Evolutionary conservation across 768 basidiomycete genomes (phyloP), one percentile per base, ranked within the genome.

Genomic region (Leccinum truebloodii): DNA sequence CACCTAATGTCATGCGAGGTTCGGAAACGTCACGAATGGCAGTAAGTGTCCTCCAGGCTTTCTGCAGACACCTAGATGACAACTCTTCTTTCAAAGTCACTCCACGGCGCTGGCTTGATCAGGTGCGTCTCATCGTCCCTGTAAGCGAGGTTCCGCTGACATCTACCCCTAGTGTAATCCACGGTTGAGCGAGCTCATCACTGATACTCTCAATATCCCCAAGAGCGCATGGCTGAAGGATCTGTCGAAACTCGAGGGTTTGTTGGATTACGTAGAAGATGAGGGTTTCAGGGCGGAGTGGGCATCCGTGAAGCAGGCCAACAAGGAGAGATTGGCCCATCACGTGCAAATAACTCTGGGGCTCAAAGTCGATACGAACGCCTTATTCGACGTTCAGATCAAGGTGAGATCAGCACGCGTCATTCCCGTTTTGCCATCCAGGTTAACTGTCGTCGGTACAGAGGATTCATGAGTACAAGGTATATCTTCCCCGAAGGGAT

Each of bases 381-480:
- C 92, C 16, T 80, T 95, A 81, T 94, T 92, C 64, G 94, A 95
- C 73, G 88, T 95, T n/a, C 94, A 94, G 75, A 91, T 94, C 67
- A 91, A 92, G 81, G 86, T 85, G 24, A 14, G 77, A 67, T 7
- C 10, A 1, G 5, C 52, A 6, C 37, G 10, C 14, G 8, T 46
- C 20, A 26, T 32, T 52, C 44, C 12, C 13, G 20, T 39, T 12
- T 24, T 32, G 28, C 28, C 35, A 24, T 37, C 14, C 32, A 0
- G 6, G 22, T 35, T 65, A 48, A 69, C 5, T 20, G 16, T 10
- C 26, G 3, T 26, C 18, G 54, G 13, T 7, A 32, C 64, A 94
- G 89, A 86, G 96, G 67, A 77, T 96, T 63, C 95, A 98, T 64
- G 94, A 97, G 77, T 96, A 92, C 70, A 94, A 94, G 83, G 87